Evolutionary conservation across 2,329 filamentous ascomycete species (phyloP), one percentile per base, ranked within the genome.

Genomic region (Lecanoromycetidae sp.): DNA sequence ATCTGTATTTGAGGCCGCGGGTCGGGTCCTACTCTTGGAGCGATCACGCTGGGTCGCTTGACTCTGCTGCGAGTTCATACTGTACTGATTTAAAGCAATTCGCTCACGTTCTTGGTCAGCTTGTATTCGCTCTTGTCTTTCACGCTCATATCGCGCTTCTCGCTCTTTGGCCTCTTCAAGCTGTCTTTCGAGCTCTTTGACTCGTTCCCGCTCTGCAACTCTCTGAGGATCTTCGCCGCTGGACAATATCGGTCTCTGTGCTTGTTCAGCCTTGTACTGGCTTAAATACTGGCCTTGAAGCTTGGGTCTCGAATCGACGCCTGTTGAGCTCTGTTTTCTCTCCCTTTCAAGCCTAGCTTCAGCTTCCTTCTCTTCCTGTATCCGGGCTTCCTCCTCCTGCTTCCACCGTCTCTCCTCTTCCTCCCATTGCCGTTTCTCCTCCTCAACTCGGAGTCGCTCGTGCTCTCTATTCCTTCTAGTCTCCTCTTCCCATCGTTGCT

Each of bases 261-360:
- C 63, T 60, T 84, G 79, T 55, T 86, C 80, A 17, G 81, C 79
- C 61, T 86, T 82, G 61, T 94, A 94, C 60, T 94, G 84, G 59
- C 84, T 90, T 42, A 94, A 73, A 57, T 82, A 88, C 60, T 94
- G 87, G 2, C 87, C 87, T 51, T 80, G 82, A 19, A 94, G 70
- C 52, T 80, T 77, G 30, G 74, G 71, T 25, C 46, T 40, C 12
- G 37, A 29, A 15, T 49, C 43, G 23, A 3, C 9, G 56, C 87
- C 80, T 57, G 76, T 81, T 52, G 68, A 69, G 47, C 76, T 71
- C 49, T 76, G 71, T 56, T 72, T 71, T 39, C 82, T 76, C 58
- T 90, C 83, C 49, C 80, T 71, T 40, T 77, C 76, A 26, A 87
- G 62, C 33, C 73, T 74, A 9, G 76, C 75, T 57, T 87, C 81